Conservation (phyloP, 2,329 filamentous ascomycete genomes). For the Fonsecaea pugnacius region DNA sequence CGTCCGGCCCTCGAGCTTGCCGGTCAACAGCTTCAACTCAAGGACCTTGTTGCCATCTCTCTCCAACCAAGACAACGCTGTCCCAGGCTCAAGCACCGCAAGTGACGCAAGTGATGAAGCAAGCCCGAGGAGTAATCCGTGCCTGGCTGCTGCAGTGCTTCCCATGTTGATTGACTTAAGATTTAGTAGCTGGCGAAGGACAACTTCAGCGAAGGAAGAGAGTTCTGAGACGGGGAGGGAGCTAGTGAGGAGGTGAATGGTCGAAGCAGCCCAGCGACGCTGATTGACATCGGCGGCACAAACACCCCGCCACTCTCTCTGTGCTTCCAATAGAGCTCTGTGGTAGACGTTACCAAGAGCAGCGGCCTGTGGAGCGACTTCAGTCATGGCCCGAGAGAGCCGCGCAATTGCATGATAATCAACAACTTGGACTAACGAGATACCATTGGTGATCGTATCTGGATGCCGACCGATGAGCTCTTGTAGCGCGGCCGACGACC, state of each 20-base stretch:
- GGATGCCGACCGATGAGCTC: conserved; percentile 93
- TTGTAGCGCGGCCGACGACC: conserved; percentile 89
- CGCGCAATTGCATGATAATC: conserved; percentile 93
- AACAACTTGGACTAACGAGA: conserved; percentile 82
- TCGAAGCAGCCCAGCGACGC: conserved; percentile 70
- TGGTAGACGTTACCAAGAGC: conserved; percentile 69
- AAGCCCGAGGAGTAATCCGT: conserved; percentile 50
- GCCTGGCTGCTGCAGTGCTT: conserved; percentile 48
- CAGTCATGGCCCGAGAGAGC: conserved; percentile 77
- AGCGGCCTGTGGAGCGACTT: conserved; percentile 73
- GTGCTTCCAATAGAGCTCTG: conserved; percentile 68
- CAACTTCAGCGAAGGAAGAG: conserved; percentile 13
- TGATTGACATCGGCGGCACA: conserved; percentile 76
- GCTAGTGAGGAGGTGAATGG: conserved; percentile 62
- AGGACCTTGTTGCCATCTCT: conserved; percentile 18
- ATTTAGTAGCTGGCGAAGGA: conserved; percentile 43
- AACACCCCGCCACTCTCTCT: conserved; percentile 87
- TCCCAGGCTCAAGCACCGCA: background rate
- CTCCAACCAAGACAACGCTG: conserved; percentile 16
- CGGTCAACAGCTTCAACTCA: conserved; percentile 22
- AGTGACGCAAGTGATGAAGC: conserved; percentile 46
- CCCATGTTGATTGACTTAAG: conserved; percentile 45
- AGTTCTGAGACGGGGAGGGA: conserved; percentile 18
- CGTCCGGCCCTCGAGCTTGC: conserved; percentile 36
- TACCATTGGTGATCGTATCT: conserved; percentile 78